A percentile compares a stretch with the other conserved stretches of the same genome.
phyloP scores from a whole-genome alignment of 805 yeast species.

The Saccharomycopsis amapae region DNA sequence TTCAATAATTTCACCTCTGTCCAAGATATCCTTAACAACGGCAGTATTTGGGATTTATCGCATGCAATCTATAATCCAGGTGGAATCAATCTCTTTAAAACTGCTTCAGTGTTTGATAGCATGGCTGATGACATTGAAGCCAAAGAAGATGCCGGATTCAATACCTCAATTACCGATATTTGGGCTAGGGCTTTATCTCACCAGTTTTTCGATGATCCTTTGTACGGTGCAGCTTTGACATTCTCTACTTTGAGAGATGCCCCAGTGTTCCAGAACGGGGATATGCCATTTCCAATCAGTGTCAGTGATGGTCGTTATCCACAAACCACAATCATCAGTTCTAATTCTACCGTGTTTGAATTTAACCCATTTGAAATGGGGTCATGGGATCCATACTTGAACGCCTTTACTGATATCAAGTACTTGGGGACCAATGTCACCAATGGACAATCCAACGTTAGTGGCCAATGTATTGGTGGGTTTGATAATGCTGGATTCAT shows the following conservation, averaged over 20 bases:
- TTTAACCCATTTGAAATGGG: slow-evolving; percentile 38
- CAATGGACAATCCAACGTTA: slow-evolving; percentile 41
- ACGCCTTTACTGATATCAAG: slow-evolving; percentile 7
- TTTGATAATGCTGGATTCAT: slow-evolving; percentile 78
- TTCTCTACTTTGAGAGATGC: slow-evolving; percentile 52
- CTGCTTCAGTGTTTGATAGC: slow-evolving; percentile 46
- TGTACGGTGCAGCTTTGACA: slow-evolving; percentile 58
- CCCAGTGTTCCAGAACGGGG: slow-evolving; percentile 51
- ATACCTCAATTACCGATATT: slow-evolving; percentile 61
- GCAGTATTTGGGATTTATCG: slow-evolving; percentile 61
- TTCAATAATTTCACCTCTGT: slow-evolving; percentile 69
- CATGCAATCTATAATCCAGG: slow-evolving; percentile 55
- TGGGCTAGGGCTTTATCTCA: slow-evolving; percentile 76
- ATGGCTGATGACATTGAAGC: slow-evolving; percentile 45
- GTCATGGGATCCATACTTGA: slow-evolving; percentile 8
- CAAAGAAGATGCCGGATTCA: slow-evolving; percentile 58
- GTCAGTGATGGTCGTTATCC: slow-evolving; percentile 65
- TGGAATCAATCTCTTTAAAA: slow-evolving; percentile 45
- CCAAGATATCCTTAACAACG: slow-evolving; percentile 43
- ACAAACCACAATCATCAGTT: slow-evolving; percentile 44
- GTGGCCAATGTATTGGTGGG: slow-evolving; percentile 50
- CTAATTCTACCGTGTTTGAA: slow-evolving; percentile 64
- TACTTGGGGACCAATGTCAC: slow-evolving; percentile 30
- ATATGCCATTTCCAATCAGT: slow-evolving; percentile 68
- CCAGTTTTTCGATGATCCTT: slow-evolving; percentile 57